Base-by-base conservation (phyloP, 331 rosid species). In the Stylosanthes scabra region DNA sequence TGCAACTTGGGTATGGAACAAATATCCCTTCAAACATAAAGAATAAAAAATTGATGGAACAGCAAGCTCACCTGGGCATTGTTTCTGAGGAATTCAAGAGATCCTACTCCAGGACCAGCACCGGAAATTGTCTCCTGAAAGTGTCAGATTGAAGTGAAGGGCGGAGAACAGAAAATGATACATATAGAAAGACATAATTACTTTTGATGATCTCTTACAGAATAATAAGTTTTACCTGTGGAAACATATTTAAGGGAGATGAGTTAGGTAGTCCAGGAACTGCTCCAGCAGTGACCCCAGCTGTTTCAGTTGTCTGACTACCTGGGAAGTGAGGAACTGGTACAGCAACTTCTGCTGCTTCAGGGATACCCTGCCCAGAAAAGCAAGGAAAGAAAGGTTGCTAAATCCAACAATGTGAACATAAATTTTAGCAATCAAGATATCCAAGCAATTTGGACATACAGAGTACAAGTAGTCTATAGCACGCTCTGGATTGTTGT, bases 401-500 rank as follows among this genome's bases (percentile, higher is more conserved):
- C 41, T 37, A 47, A 69, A 71, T 63, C 71, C 44, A 50, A 63
- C 10, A 9, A 10, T 6, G 8, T 60, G 25, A 70, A 31, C 70
- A 78, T 29, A 58, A 39, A 45, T 13, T 74, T 46, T 9, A 42
- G 37, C 66, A 76, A n/a, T 54, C 75, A 78, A 15, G 68, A 72
- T 29, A 57, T 41, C n/a, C 63, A 60, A 20, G n/a, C 60, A 11
- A 25, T 55, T 16, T n/a, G 7, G 27, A 51, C 82, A 39, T 91
- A 94, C 99, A 29, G 99, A 89, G 79, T 94, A 94, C 82, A 94
- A 84, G 84, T 94, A 94, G 80, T 94, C 99, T 28, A 94, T 93
- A 81, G 99, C 97, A 71, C 96, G 91, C 82, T 94, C 99, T 50
- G 99, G 97, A 69, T 94, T 91, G 80, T 91, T 94, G 58, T 85